A percentile compares a stretch with the other conserved stretches of the same genome.
phyloP scores from a whole-genome alignment of 305 asterid genomes.

The Striga hermonthica region DNA sequence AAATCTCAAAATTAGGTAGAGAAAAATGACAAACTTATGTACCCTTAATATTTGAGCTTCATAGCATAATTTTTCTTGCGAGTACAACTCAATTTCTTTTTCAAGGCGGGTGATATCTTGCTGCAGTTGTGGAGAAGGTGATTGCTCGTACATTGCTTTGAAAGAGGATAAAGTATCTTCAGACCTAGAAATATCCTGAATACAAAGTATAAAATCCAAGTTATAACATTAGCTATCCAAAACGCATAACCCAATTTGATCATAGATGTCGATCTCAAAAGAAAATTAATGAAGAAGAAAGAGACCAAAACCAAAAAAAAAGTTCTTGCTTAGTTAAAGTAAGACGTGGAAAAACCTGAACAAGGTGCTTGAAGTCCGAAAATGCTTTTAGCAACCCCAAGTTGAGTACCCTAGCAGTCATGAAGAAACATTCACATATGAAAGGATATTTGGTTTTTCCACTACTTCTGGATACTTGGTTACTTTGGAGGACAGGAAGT shows the following conservation, averaged over 20 bases:
- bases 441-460: slow-evolving; percentile 70
- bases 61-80: slow-evolving; percentile 84
- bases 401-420: slow-evolving; percentile 94
- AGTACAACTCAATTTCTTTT: slow-evolving; percentile 67
- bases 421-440: slow-evolving; percentile 97
- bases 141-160: slow-evolving; percentile 73
- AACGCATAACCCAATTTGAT: slow-evolving; percentile 6
- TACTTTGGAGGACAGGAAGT: slow-evolving; percentile 38
- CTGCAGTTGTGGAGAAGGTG: slow-evolving; percentile 75
- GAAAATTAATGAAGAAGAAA: slow-evolving; percentile 12
- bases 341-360: slow-evolving; percentile 60
- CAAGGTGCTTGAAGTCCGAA: slow-evolving; percentile 92
- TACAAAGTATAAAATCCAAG: slow-evolving; percentile 26
- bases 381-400: slow-evolving; percentile 91
- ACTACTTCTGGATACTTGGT: slow-evolving; percentile 36
- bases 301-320: not conserved
- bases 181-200: slow-evolving; percentile 84
- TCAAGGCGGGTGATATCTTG: slow-evolving; percentile 78
- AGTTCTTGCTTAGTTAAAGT: slow-evolving; percentile 12
- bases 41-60: slow-evolving; percentile 99
- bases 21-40: slow-evolving; percentile 27
- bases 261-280: not conserved
- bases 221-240: slow-evolving; percentile 25
- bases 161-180: slow-evolving; percentile 75
- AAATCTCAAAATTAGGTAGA: slow-evolving; percentile 18